phyloP scores from a whole-genome alignment of 495 filamentous ascomycete species.

The Rusavskia elegans region DNA sequence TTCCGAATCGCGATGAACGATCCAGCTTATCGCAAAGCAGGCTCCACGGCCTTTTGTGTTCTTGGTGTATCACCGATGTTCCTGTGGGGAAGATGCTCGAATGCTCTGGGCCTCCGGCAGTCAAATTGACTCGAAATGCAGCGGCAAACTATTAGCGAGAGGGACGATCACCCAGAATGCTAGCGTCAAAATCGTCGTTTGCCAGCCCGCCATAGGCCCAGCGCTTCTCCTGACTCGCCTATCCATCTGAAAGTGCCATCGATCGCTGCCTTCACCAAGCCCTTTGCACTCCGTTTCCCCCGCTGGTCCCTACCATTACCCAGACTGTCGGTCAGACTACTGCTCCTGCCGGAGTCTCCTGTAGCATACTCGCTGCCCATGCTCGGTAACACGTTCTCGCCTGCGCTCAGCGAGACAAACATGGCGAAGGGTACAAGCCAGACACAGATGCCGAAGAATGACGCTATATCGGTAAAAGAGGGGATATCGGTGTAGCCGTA shows the following conservation, averaged over 20 bases:
- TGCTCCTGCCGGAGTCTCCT: slow-evolving; percentile 33
- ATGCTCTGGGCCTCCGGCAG: too few relatives aligned
- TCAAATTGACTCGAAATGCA: too few relatives aligned
- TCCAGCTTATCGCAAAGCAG: too few relatives aligned
- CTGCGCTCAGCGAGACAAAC: slow-evolving; percentile 82
- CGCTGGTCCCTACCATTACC: slow-evolving; percentile 30
- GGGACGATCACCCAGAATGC: too few relatives aligned
- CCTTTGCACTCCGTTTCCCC: slow-evolving; percentile 39
- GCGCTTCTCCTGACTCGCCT: slow-evolving; percentile 50
- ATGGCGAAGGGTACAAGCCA: slow-evolving; percentile 94
- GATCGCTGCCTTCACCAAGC: slow-evolving; percentile 81
- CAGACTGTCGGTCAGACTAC: slow-evolving; percentile 19
- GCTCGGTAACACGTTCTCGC: slow-evolving; percentile 85
- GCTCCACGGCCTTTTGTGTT: too few relatives aligned
- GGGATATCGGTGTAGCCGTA: slow-evolving; percentile 51
- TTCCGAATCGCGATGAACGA: too few relatives aligned
- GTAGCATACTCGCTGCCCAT: slow-evolving; percentile 59
- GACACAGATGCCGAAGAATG: slow-evolving; percentile 89
- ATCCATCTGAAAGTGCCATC: slow-evolving; percentile 61
- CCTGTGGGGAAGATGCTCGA: too few relatives aligned
- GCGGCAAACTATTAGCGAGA: too few relatives aligned
- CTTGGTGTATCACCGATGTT: too few relatives aligned
- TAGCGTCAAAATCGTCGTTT: slow-evolving; percentile 24
- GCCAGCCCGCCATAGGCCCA: slow-evolving; percentile 53
- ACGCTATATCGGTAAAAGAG: slow-evolving; percentile 85